phyloP scores from a whole-genome alignment of 2,329 filamentous ascomycete species.

The Aphanocladium album region DNA sequence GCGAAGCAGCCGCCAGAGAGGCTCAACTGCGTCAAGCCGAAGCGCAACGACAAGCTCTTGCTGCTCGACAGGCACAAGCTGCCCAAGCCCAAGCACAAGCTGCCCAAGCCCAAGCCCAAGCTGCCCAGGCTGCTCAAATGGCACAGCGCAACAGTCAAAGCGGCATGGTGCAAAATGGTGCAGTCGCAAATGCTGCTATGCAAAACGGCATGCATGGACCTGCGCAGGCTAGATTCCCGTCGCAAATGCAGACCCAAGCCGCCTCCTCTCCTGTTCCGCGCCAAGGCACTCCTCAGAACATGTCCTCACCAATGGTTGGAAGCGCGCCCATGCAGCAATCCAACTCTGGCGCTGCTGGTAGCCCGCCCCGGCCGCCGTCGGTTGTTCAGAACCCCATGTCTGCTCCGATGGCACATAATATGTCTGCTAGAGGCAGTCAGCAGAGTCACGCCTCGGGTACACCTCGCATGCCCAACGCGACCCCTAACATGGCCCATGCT shows the following conservation, averaged over 20 bases:
- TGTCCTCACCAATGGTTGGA: constrained; percentile 61
- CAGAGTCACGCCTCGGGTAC: constrained; percentile 62
- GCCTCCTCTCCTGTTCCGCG: constrained; percentile 64
- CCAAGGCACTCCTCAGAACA: constrained; percentile 59
- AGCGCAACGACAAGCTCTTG: constrained; percentile 30
- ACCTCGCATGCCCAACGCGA: constrained; percentile 56
- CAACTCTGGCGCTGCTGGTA: constrained; percentile 63
- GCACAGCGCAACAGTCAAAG: constrained; percentile 32
- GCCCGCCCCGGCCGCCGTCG: constrained; percentile 61
- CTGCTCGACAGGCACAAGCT: constrained; percentile 27
- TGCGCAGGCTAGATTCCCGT: constrained; percentile 43
- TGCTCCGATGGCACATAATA: constrained; percentile 55
- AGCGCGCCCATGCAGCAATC: constrained; percentile 60
- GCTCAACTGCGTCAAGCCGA: constrained; percentile 34
- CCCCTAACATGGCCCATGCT: constrained; percentile 55
- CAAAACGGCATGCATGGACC: constrained; percentile 32
- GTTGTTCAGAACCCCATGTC: constrained; percentile 59
- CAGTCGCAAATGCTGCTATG: constrained; percentile 28
- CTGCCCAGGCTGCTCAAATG: constrained; percentile 23
- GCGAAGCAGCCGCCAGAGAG: constrained; percentile 30
- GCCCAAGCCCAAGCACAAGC: constrained; percentile 16
- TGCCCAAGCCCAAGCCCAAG: constrained; percentile 21
- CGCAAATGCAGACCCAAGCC: constrained; percentile 52
- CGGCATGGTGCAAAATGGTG: constrained; percentile 34
- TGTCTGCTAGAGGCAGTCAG: constrained; percentile 61